Conservation (phyloP, 306 rosid genomes). For the Quercus cerris region DNA sequence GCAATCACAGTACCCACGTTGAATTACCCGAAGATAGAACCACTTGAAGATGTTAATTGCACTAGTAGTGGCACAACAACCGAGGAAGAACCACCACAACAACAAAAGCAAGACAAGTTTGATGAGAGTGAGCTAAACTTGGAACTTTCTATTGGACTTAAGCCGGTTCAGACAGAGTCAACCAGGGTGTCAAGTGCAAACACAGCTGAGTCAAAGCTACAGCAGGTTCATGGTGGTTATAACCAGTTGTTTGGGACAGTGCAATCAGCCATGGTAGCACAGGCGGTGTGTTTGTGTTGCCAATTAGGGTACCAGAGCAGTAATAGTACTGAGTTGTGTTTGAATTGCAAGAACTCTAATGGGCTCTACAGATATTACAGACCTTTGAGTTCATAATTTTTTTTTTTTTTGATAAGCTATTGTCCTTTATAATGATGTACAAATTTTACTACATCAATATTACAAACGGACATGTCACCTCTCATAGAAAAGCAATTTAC, state of each 20-base stretch:
- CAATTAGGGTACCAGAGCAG: conserved; percentile 33
- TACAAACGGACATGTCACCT: too few species aligned
- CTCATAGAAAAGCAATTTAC: too few species aligned
- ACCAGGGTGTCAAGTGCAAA: conserved; percentile 24
- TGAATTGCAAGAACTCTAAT: conserved; percentile 33
- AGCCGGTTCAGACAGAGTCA: conserved; percentile 40
- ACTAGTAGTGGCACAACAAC: conserved; percentile 56
- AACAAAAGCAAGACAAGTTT: neutral
- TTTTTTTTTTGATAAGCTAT: too few species aligned
- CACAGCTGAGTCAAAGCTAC: conserved; percentile 48
- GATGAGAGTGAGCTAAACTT: conserved; percentile 29
- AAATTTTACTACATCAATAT: too few species aligned
- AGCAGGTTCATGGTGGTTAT: neutral
- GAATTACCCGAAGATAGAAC: conserved; percentile 13
- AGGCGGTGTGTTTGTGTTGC: conserved; percentile 39
- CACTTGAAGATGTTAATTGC: conserved; percentile 28
- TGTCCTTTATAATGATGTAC: too few species aligned
- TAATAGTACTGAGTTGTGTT: conserved; percentile 13
- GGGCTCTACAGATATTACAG: conserved; percentile 28
- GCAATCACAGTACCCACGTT: neutral
- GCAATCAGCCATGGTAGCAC: conserved; percentile 1
- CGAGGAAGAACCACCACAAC: conserved; percentile 33
- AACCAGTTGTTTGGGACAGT: neutral
- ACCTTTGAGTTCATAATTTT: conserved; percentile 16
- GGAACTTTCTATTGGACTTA: conserved; percentile 61